phyloP scores from a whole-genome alignment of 345 rosid genomes.

The Hibiscus tridactylites region DNA sequence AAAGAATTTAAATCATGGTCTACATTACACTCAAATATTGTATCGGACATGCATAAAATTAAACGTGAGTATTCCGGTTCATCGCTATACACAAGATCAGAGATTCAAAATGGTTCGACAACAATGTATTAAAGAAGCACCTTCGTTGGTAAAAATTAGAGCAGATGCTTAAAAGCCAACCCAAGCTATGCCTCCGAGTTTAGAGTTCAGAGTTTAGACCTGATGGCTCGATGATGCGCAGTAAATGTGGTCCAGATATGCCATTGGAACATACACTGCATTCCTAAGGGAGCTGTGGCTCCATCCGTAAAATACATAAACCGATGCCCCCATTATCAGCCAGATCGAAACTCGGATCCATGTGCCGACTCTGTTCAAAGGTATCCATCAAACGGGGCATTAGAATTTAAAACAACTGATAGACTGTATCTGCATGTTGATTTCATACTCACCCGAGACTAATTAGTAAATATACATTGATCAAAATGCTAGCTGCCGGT shows the following conservation, averaged over 20 bases:
- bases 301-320: conserved; percentile 48
- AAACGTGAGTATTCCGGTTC: no score
- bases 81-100: not conserved
- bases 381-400: conserved; percentile 10
- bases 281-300: conserved; percentile 43
- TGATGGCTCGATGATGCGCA: conserved; percentile 22
- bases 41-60: no score
- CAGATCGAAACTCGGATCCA: conserved; percentile 65
- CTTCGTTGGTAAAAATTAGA: not conserved
- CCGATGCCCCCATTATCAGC: conserved; percentile 44
- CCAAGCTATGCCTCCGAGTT: not conserved
- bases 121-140: not conserved
- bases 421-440: not conserved
- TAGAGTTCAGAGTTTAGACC: not conserved
- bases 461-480: conserved; percentile 47
- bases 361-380: conserved; percentile 39
- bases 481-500: conserved; percentile 49
- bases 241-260: conserved; percentile 30
- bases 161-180: not conserved
- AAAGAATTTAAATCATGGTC: no score
- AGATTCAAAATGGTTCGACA: not conserved
- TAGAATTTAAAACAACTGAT: not conserved
- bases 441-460: conserved; percentile 48
- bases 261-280: conserved; percentile 29
- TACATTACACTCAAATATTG: no score